phyloP scores from a whole-genome alignment of 345 rosid genomes.

The Hibiscus mutabilis region DNA sequence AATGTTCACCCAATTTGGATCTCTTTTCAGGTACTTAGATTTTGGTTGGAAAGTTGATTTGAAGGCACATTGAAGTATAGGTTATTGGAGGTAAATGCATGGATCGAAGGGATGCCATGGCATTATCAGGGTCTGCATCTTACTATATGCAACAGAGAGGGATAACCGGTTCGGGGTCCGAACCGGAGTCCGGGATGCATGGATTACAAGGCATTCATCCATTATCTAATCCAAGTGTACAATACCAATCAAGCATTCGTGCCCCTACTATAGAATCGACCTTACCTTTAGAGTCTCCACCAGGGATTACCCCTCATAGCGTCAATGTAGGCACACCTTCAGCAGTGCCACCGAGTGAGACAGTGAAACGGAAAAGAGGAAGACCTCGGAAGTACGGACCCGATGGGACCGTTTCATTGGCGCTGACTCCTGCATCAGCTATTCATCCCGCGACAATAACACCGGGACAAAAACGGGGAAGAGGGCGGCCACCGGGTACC shows the following conservation, averaged over 20 bases:
- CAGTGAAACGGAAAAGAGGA: conserved; percentile 77
- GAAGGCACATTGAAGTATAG: conserved; percentile 17
- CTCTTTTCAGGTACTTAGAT: conserved; percentile 8
- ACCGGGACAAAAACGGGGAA: conserved; percentile 70
- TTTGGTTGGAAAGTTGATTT: conserved; percentile 19
- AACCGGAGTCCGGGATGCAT: conserved; percentile 48
- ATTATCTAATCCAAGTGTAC: conserved; percentile 39
- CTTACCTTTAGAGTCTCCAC: conserved; percentile 45
- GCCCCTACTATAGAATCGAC: conserved; percentile 42
- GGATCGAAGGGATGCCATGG: conserved; percentile 91
- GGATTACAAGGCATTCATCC: conserved; percentile 56
- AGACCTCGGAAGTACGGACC: conserved; percentile 86
- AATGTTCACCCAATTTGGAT: conserved; percentile 4
- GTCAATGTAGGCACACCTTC: conserved; percentile 46
- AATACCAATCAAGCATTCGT: conserved; percentile 49
- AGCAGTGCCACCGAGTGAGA: conserved; percentile 38
- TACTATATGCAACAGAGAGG: conserved; percentile 86
- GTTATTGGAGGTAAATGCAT: conserved; percentile 58
- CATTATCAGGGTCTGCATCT: conserved; percentile 66
- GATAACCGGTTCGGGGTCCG: conserved; percentile 54
- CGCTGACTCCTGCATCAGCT: conserved; percentile 59
- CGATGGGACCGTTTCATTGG: conserved; percentile 68
- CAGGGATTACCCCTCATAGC: conserved; percentile 45
- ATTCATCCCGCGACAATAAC: conserved; percentile 40
- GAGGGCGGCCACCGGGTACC: conserved; percentile 88